A percentile compares a stretch with the other conserved stretches of the same genome.
Evolutionary conservation across 2,329 filamentous ascomycete genomes (phyloP).

Genomic region (Pezicula neosporulosa): DNA sequence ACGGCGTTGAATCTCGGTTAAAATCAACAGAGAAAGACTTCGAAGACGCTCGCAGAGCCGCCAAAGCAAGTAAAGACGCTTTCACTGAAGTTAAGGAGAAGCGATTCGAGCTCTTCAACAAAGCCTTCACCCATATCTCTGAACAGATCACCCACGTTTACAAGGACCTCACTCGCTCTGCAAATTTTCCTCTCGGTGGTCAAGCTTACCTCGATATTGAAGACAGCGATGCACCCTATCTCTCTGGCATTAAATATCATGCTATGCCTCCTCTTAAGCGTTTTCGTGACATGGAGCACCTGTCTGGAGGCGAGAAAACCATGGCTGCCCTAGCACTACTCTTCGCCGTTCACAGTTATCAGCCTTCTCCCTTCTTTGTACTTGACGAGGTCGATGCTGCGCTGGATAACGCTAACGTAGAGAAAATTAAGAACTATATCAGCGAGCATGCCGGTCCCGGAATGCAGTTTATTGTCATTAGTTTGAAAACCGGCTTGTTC

Average conservation of each 20-base stretch:
- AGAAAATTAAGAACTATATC: constrained; percentile 95
- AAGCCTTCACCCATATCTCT: constrained; percentile 90
- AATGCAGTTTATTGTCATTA: constrained; percentile 99
- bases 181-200: constrained; percentile 91
- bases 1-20: constrained; percentile 79
- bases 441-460: constrained; percentile 89
- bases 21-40: constrained; percentile 86
- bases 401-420: constrained; percentile 95
- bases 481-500: constrained; percentile 91
- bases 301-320: constrained; percentile 96
- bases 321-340: constrained; percentile 96
- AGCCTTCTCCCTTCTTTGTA: constrained; percentile 95
- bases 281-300: constrained; percentile 98
- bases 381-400: constrained; percentile 97
- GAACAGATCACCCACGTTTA: constrained; percentile 94
- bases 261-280: constrained; percentile 98
- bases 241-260: constrained; percentile 95
- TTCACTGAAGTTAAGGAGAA: constrained; percentile 80
- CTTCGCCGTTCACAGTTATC: constrained; percentile 95
- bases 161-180: constrained; percentile 86
- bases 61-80: constrained; percentile 72
- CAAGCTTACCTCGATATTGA: constrained; percentile 84
- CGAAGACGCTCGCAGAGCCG: constrained; percentile 73
- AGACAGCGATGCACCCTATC: constrained; percentile 93
- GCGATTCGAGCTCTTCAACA: constrained; percentile 89